Evolutionary conservation across 352 stramenopile genomes (phyloP), one percentile per base, ranked within the genome.

Genomic region (Globisporangium paroecandrum): DNA sequence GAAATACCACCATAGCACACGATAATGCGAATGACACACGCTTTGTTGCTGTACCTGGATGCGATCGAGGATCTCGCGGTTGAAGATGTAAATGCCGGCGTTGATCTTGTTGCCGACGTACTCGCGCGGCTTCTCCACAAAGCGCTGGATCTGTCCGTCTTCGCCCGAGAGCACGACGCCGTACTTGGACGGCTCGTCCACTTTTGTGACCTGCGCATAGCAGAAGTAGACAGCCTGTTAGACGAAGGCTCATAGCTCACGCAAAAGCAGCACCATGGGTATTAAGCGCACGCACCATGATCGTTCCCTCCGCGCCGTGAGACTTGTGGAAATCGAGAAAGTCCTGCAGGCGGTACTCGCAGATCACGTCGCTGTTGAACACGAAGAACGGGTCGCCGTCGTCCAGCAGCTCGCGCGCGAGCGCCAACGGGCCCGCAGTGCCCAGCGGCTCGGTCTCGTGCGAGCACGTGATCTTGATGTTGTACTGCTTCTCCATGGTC

Each of bases 61-160:
- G 20, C 89, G 82, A 62, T 96, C 87, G 27, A 97, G 77, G 25
- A 97, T 82, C 64, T 93, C 85, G 24, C 85, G 83, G 65, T 91
- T 94, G 69, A 97, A 95, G 27, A 96, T 90, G 73, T 97, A 97
- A 53, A 97, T 94, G 29, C 89, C 90, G 7, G 89, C 90, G 66
- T 96, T 97, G 70, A 97, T 95, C 74, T 96, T 88, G 78, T 97
- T 95, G 68, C 89, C 88, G 34, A 97, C 88, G 69, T 92, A 97
- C 58, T 95, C 87, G 43, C 79, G 80, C 7, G 90, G 90, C 74
- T 97, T 97, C 72, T 97, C 90, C 38, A 97, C 86, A 67, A 97
- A 97, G 41, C 80, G 82, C 59, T 97, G 75, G 68, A 97, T 94
- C 72, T 91, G 82, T n/a, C 87, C 87, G 41, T 93, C 77, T 5